These are phyloP conservation scores for Penstemon davidsonii DNA, from an alignment of 257 asterid genomes.

Conservation along the genomic window DNA sequence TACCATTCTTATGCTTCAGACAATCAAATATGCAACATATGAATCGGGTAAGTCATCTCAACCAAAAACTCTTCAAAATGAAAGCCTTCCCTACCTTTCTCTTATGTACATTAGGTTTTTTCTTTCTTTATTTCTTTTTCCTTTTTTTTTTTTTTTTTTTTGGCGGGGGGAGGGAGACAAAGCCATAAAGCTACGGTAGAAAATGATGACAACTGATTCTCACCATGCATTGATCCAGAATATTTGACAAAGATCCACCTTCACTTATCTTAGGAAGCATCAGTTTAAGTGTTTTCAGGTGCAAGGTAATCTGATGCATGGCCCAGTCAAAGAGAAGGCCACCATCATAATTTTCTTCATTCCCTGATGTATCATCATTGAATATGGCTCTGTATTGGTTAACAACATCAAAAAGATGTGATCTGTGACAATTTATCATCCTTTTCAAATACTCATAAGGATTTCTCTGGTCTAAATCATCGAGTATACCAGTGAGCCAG, in stretches of 20 bases:
- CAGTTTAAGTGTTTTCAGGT: conserved; percentile 75
- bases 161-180: background rate
- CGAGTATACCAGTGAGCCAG: conserved; percentile 92
- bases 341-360: conserved; percentile 94
- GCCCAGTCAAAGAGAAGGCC: conserved; percentile 99
- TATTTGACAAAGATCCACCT: conserved; percentile 93
- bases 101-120: background rate
- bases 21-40: background rate
- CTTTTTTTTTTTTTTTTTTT: background rate
- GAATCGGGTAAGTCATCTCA: conserved; percentile 7
- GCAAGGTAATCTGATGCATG: conserved; percentile 89
- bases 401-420: conserved; percentile 94
- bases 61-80: conserved; percentile 14
- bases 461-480: conserved; percentile 92
- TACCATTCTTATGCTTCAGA: conserved; percentile 10
- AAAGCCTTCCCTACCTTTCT: background rate
- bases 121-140: conserved; percentile 1
- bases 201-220: conserved; percentile 38
- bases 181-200: background rate
- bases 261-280: conserved; percentile 97
- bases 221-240: conserved; percentile 97
- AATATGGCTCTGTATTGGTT: conserved; percentile 98
- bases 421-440: conserved; percentile 85
- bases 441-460: conserved; percentile 96
- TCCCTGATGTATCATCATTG: conserved; percentile 90